Evolutionary conservation across 345 rosid genomes (phyloP).

Genomic region (Gynandropsis gynandra): DNA sequence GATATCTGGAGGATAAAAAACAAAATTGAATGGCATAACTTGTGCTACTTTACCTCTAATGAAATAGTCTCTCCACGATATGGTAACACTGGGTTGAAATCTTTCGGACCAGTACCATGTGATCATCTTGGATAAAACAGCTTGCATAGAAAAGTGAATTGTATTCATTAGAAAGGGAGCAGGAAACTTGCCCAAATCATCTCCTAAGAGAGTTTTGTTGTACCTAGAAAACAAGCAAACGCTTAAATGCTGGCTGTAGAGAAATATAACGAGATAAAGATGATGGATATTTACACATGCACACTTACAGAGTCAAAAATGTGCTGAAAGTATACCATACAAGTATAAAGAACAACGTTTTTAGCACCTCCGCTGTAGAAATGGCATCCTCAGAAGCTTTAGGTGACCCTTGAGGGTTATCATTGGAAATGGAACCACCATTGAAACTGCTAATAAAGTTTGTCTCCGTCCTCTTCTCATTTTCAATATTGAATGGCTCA

Average conservation of each 20-base stretch:
- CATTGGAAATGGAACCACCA: conserved; percentile 29
- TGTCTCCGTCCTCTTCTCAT: conserved; percentile 33
- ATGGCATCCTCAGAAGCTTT: conserved; percentile 30
- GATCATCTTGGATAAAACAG: conserved; percentile 66
- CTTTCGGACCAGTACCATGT: conserved; percentile 82
- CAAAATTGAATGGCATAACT: background rate
- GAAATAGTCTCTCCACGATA: conserved; percentile 86
- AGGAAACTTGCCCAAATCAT: conserved; percentile 90
- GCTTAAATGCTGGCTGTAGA: conserved; percentile 12
- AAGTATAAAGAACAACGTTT: conserved; percentile 87
- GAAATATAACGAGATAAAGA: conserved; percentile 5
- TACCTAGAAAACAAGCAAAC: conserved; percentile 43
- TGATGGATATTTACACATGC: conserved; percentile 4
- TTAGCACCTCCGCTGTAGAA: conserved; percentile 69
- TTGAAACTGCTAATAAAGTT: conserved; percentile 28
- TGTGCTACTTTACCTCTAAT: conserved; percentile 48
- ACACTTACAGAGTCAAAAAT: conserved; percentile 92
- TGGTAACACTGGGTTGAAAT: conserved; percentile 49
- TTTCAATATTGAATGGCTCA: conserved; percentile 44
- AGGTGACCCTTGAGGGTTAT: conserved; percentile 29
- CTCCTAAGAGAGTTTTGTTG: conserved; percentile 92
- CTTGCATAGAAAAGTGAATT: conserved; percentile 88
- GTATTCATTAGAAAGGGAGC: conserved; percentile 98
- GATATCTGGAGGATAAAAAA: background rate
- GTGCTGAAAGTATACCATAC: conserved; percentile 99